phyloP scores from a whole-genome alignment of 2,329 filamentous ascomycete genomes.

The Pseudogymnoascus sp. region DNA sequence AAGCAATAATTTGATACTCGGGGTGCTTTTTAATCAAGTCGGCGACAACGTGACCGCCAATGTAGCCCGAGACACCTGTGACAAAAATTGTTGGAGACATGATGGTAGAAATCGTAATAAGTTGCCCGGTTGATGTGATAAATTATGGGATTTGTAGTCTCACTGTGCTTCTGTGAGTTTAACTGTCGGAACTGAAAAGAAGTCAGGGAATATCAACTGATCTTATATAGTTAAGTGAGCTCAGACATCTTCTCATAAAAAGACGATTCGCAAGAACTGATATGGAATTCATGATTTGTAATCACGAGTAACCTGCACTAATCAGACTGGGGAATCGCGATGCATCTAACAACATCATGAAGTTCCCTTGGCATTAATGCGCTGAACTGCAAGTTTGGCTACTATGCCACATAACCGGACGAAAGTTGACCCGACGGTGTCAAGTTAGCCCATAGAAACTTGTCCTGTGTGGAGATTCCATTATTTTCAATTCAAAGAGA shows the following conservation, averaged over 20 bases:
- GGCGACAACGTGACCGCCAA: slow-evolving; percentile 16
- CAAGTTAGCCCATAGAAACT: neutral
- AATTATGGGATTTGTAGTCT: neutral
- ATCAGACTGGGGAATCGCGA: neutral
- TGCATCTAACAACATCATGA: neutral
- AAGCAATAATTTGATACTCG: slow-evolving; percentile 13
- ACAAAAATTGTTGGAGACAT: slow-evolving; percentile 18
- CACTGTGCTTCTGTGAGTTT: neutral
- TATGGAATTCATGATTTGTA: neutral
- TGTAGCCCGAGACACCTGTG: slow-evolving; percentile 18
- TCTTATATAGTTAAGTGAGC: neutral
- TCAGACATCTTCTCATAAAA: neutral
- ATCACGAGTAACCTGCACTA: neutral
- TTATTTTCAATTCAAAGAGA: neutral
- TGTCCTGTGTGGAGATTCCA: neutral
- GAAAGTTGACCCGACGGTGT: neutral
- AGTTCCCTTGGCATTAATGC: neutral
- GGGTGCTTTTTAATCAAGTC: slow-evolving; percentile 14
- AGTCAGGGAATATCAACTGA: neutral
- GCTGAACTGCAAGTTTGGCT: neutral
- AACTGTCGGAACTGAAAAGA: neutral
- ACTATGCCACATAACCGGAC: neutral
- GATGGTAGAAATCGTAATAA: neutral
- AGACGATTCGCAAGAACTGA: neutral
- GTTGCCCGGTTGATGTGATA: neutral